Evolutionary conservation across 2,329 filamentous ascomycete genomes (phyloP).

Genomic region (Coniochaeta sp.): DNA sequence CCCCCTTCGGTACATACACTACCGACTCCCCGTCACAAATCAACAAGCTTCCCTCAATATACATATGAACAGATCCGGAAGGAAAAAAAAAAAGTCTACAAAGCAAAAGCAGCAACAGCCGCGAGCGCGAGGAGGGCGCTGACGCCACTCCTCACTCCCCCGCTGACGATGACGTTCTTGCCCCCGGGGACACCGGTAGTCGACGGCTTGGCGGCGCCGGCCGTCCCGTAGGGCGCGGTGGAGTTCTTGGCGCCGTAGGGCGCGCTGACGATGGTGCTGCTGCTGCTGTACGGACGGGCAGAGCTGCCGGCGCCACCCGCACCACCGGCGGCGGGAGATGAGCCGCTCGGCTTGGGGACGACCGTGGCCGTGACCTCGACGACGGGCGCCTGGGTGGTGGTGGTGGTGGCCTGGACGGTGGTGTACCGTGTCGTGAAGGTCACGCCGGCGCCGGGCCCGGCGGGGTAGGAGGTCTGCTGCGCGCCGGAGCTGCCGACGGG

Average conservation of each 20-base stretch:
- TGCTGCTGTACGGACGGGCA: background rate
- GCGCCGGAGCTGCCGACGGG: slow-evolving; percentile 9
- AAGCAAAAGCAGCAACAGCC: background rate
- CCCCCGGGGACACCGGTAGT: background rate
- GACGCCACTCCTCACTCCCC: background rate
- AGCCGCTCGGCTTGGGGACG: background rate
- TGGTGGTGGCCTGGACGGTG: background rate
- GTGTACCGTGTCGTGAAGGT: background rate
- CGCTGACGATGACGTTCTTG: background rate
- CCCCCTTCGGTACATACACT: too few relatives aligned
- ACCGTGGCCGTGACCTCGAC: slow-evolving; percentile 1
- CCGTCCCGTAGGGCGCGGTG: background rate
- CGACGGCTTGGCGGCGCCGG: background rate
- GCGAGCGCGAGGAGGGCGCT: background rate
- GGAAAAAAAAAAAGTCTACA: background rate
- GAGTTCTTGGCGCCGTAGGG: background rate
- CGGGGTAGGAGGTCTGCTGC: background rate
- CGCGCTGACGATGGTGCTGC: too few relatives aligned
- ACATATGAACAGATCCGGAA: too few relatives aligned
- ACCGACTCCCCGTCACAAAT: background rate
- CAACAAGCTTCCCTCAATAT: background rate
- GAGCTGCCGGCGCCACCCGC: background rate
- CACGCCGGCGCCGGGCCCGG: background rate
- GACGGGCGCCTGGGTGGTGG: background rate
- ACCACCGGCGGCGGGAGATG: background rate